A percentile compares a stretch with the other conserved stretches of the same genome.
Evolutionary conservation across 805 yeast genomes (phyloP).

Genomic region (Kuraishia hungarica): DNA sequence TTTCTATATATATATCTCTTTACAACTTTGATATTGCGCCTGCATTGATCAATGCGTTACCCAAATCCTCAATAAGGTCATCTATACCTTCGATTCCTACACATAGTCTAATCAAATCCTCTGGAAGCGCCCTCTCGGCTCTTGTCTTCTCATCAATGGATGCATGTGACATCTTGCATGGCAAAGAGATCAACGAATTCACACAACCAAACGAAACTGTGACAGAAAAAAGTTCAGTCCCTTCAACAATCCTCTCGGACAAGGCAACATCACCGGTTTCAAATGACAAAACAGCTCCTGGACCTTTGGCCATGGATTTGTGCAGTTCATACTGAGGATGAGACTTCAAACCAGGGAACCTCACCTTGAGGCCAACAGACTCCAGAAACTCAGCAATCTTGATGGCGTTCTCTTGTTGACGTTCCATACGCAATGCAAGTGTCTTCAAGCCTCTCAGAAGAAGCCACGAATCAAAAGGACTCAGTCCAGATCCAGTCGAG

Average conservation of each 20-base stretch:
- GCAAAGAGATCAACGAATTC: slow-evolving; percentile 85
- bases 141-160: slow-evolving; percentile 84
- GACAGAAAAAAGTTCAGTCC: slow-evolving; percentile 71
- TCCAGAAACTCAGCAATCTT: slow-evolving; percentile 70
- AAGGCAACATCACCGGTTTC: slow-evolving; percentile 72
- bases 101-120: slow-evolving; percentile 83
- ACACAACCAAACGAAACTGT: slow-evolving; percentile 95
- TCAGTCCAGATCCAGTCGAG: slow-evolving; percentile 83
- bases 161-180: slow-evolving; percentile 97
- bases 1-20: no score
- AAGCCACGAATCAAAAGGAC: slow-evolving; percentile 92
- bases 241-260: slow-evolving; percentile 67
- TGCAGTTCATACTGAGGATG: slow-evolving; percentile 83
- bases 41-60: slow-evolving; percentile 57
- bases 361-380: slow-evolving; percentile 60
- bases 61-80: slow-evolving; percentile 77
- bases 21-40: background rate
- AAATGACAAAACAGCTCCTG: slow-evolving; percentile 83
- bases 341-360: slow-evolving; percentile 77
- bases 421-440: slow-evolving; percentile 74
- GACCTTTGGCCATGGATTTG: slow-evolving; percentile 67
- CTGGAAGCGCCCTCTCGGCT: slow-evolving; percentile 84
- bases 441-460: slow-evolving; percentile 85
- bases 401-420: slow-evolving; percentile 77
- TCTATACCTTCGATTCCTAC: slow-evolving; percentile 82